A percentile compares a stretch with the other conserved stretches of the same genome.
phyloP scores from a whole-genome alignment of 2,329 filamentous ascomycete species.

The Cadophora gregata region DNA sequence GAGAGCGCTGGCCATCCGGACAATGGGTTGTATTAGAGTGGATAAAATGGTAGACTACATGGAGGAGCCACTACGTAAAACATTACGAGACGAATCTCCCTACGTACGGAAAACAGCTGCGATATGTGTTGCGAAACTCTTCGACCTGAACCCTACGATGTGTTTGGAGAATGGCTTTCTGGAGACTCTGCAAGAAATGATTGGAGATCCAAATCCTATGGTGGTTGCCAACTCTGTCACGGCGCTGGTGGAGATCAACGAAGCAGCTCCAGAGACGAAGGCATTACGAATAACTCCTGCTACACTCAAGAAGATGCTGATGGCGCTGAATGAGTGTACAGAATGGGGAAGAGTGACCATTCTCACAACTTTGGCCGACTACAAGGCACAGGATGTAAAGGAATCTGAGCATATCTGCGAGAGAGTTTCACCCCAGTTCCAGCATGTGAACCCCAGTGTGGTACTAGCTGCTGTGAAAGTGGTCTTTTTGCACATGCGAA shows the following conservation, averaged over 20 bases:
- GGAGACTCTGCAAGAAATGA: constrained; percentile 91
- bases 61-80: constrained; percentile 97
- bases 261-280: constrained; percentile 87
- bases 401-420: constrained; percentile 99
- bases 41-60: constrained; percentile 99
- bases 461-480: constrained; percentile 97
- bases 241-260: constrained; percentile 87
- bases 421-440: constrained; percentile 93
- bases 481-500: constrained; percentile 95
- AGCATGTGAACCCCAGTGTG: constrained; percentile 97
- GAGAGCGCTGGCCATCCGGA: constrained; percentile 91
- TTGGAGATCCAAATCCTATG: constrained; percentile 98
- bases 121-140: constrained; percentile 97
- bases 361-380: constrained; percentile 85
- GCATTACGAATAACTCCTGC: constrained; percentile 82
- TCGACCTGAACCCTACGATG: constrained; percentile 89
- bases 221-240: constrained; percentile 98
- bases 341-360: constrained; percentile 98
- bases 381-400: constrained; percentile 85
- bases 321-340: constrained; percentile 97
- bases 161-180: constrained; percentile 97
- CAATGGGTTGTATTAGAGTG: constrained; percentile 97
- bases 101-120: constrained; percentile 98
- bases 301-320: constrained; percentile 91
- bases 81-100: constrained; percentile 93